Evolutionary conservation across 192 early-diverging fungal genomes (phyloP).

Genomic region (Coemansia guatemalensis): DNA sequence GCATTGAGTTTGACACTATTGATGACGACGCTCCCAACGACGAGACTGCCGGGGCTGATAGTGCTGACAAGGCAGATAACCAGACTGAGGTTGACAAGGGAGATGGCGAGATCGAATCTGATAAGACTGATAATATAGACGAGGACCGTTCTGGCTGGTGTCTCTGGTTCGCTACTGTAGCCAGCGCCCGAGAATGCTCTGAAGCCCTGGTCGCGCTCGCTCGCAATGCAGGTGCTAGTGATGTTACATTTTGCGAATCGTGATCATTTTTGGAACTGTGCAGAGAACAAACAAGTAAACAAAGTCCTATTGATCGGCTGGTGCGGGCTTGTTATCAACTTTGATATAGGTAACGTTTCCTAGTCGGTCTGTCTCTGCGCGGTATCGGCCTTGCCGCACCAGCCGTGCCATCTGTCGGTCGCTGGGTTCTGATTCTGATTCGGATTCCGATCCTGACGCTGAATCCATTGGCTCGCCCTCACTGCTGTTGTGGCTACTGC

Average conservation of each 20-base stretch:
- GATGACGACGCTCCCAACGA: neutral
- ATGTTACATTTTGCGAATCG: conserved; percentile 12
- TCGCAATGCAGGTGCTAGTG: conserved; percentile 5
- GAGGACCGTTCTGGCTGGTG: conserved; percentile 12
- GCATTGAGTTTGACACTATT: conserved; percentile 35
- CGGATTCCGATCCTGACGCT: conserved; percentile 12
- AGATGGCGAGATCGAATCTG: neutral
- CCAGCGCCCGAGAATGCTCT: conserved; percentile 44
- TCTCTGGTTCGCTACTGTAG: conserved; percentile 45
- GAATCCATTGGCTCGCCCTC: neutral
- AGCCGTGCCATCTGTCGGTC: conserved; percentile 34
- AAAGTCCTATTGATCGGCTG: neutral
- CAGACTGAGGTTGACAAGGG: neutral
- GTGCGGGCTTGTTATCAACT: neutral
- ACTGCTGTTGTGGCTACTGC: neutral
- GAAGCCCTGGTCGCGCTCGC: conserved; percentile 40
- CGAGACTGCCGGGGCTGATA: neutral
- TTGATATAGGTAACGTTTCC: conserved; percentile 44
- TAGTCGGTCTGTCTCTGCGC: conserved; percentile 30
- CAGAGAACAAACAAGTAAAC: neutral
- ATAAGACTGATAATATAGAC: neutral
- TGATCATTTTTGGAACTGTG: neutral
- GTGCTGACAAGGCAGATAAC: neutral
- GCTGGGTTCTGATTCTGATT: conserved; percentile 18
- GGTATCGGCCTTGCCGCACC: conserved; percentile 38